Conservation (phyloP, 1,284 basidiomycete genomes). For the Boletus subluridellus region DNA sequence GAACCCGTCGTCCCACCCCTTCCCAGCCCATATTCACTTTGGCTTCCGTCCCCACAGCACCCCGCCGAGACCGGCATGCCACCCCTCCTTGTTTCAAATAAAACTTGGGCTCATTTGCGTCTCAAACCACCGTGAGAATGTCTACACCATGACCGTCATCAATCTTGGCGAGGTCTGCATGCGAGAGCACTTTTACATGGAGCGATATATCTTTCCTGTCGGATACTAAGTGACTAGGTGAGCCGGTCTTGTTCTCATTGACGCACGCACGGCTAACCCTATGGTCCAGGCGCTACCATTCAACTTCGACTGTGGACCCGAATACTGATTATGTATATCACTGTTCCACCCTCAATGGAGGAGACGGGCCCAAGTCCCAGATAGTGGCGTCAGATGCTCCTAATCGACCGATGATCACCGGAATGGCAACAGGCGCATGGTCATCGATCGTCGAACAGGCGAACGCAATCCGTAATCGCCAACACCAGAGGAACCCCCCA, state of each 20-base stretch:
- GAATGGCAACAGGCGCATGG: constrained; percentile 81
- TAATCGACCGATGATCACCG: constrained; percentile 66
- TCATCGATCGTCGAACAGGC: constrained; percentile 74
- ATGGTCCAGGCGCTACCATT: constrained; percentile 60
- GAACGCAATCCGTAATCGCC: constrained; percentile 69
- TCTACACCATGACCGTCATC: constrained; percentile 68
- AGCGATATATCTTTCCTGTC: constrained; percentile 80
- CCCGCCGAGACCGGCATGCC: constrained; percentile 12
- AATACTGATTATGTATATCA: constrained; percentile 65
- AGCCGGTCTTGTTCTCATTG: constrained; percentile 14
- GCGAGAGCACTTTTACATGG: constrained; percentile 78
- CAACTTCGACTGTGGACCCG: constrained; percentile 67
- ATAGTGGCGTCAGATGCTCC: constrained; percentile 67
- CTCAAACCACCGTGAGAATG: constrained; percentile 36
- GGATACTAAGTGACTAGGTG: constrained; percentile 78
- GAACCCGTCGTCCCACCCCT: no score
- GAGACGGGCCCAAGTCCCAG: constrained; percentile 77
- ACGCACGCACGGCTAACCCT: constrained; percentile 12
- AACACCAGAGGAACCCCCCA: constrained; percentile 72
- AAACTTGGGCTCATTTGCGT: constrained; percentile 44
- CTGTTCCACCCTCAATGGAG: constrained; percentile 78
- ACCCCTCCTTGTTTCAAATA: constrained; percentile 38
- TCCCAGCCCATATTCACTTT: no score
- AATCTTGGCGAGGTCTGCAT: constrained; percentile 69
- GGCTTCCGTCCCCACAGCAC: constrained; percentile 23